Evolutionary conservation across 139 green algal genomes (phyloP), one percentile per base, ranked within the genome.

Genomic region (Coccomyxa sp.): DNA sequence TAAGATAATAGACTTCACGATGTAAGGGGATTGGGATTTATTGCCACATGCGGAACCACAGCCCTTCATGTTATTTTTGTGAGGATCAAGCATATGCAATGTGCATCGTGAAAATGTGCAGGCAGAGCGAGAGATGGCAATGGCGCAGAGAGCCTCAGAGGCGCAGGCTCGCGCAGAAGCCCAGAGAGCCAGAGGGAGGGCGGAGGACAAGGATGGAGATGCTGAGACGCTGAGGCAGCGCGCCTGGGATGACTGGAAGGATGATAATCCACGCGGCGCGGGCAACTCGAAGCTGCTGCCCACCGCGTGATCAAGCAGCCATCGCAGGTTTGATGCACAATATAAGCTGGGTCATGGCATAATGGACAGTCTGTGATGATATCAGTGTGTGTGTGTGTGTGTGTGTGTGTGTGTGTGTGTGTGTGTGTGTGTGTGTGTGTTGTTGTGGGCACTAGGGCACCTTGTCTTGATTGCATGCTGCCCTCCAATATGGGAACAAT

Each of bases 261-360:
- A 98, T 63, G 88, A 91, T 0, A 89, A 98, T 82, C 94, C 92
- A 0, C 59, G 82, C 0, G 95, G 95, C 15, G 91, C 83, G 82
- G 95, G 95, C 51, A 98, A 98, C 87, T 95, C 90, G 86, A 97
- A 96, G 83, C 81, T 94, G 58, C 88, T 88, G 45, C 92, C 92
- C 9, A 92, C 86, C 60, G 88, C 88, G 13, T 91, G 25, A 85
- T 18, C 58, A 45, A 81, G 58, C 76, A 67, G 21, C 32, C n/a
- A 21, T 71, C 25, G 78, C 63, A 71, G 14, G 63, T 25, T 9
- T 71, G 63, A 11, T 71, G 21, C 10, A 71, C 38, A 51, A 51
- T 51, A 51, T 7, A 11, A 51, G 38, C 38, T 51, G 38, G 38
- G 38, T 51, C 7, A 51, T 51, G 38, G 38, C 38, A 51, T 7